These are phyloP conservation scores for Boletus sensibilis DNA, from an alignment of 768 basidiomycete species.

Conservation along the genomic window DNA sequence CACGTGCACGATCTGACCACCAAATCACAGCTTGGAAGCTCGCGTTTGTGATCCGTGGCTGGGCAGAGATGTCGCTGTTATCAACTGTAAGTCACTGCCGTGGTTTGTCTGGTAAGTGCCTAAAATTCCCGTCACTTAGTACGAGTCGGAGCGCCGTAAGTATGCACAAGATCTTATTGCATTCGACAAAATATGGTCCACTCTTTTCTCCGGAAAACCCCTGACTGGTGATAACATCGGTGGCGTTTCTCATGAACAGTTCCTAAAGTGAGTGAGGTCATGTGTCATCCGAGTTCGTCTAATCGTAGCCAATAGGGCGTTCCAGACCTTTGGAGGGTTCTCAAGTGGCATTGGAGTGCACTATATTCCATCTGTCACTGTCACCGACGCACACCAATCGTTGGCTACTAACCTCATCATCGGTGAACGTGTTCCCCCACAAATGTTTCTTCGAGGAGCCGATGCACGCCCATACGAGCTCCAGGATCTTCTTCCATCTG, in stretches of 20 bases:
- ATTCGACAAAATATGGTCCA: slow-evolving; percentile 52
- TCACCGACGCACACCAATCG: slow-evolving; percentile 35
- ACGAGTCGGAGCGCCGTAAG: slow-evolving; percentile 52
- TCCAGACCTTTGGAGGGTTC: slow-evolving; percentile 47
- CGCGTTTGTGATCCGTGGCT: slow-evolving; percentile 47
- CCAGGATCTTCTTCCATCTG: slow-evolving; percentile 48
- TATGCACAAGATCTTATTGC: slow-evolving; percentile 54
- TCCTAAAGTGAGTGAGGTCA: slow-evolving; percentile 37
- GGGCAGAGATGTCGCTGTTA: slow-evolving; percentile 44
- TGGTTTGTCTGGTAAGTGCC: not conserved
- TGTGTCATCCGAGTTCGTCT: not conserved
- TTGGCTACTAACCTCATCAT: slow-evolving; percentile 41
- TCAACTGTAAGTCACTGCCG: slow-evolving; percentile 39
- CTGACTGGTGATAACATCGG: slow-evolving; percentile 34
- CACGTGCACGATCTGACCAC: not conserved
- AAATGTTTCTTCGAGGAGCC: slow-evolving; percentile 45
- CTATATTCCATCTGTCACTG: slow-evolving; percentile 42
- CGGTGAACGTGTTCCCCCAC: slow-evolving; percentile 52
- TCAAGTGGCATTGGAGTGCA: slow-evolving; percentile 50
- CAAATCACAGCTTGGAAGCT: slow-evolving; percentile 48
- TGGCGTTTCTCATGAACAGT: slow-evolving; percentile 43
- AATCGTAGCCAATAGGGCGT: slow-evolving; percentile 33
- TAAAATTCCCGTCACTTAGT: slow-evolving; percentile 30
- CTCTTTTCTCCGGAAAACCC: slow-evolving; percentile 56
- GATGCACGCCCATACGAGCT: slow-evolving; percentile 48